phyloP scores from a whole-genome alignment of 1,284 basidiomycete genomes.

The Schizophyllum commune region DNA sequence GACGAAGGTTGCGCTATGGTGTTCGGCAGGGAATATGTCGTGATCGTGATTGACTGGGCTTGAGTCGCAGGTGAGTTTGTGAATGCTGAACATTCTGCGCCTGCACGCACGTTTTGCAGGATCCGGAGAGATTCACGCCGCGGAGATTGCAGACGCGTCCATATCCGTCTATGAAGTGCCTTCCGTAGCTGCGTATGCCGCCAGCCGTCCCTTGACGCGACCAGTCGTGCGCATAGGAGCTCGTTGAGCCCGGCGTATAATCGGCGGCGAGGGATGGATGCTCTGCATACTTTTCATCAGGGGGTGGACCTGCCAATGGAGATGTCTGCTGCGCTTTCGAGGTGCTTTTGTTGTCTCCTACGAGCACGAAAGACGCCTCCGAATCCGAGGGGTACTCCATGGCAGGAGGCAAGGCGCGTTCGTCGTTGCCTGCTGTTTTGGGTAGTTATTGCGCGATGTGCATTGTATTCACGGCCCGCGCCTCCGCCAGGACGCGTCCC shows the following conservation, averaged over 20 bases:
- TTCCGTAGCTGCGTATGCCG: conserved; percentile 48
- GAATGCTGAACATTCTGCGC: neutral
- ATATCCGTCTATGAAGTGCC: conserved; percentile 70
- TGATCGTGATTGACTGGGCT: conserved; percentile 62
- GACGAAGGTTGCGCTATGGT: conserved; percentile 66
- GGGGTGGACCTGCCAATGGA: neutral
- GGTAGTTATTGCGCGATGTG: neutral
- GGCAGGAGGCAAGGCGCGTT: neutral
- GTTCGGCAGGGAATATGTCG: conserved; percentile 54
- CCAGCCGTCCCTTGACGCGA: conserved; percentile 50
- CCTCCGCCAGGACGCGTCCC: neutral
- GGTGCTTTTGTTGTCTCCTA: neutral
- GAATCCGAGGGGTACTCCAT: neutral
- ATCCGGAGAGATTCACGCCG: conserved; percentile 78
- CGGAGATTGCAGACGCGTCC: conserved; percentile 72
- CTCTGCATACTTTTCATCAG: conserved; percentile 3
- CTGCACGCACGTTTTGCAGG: conserved; percentile 68
- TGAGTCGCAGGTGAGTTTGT: conserved; percentile 6
- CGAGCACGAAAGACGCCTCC: neutral
- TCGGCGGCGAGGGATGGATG: conserved; percentile 36
- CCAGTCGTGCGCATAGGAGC: conserved; percentile 70
- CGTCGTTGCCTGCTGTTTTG: neutral
- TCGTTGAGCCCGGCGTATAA: conserved; percentile 37
- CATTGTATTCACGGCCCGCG: neutral
- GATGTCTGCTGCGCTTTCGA: neutral